Conservation (phyloP, 148 eudicot genomes). For the Cornus florida region DNA sequence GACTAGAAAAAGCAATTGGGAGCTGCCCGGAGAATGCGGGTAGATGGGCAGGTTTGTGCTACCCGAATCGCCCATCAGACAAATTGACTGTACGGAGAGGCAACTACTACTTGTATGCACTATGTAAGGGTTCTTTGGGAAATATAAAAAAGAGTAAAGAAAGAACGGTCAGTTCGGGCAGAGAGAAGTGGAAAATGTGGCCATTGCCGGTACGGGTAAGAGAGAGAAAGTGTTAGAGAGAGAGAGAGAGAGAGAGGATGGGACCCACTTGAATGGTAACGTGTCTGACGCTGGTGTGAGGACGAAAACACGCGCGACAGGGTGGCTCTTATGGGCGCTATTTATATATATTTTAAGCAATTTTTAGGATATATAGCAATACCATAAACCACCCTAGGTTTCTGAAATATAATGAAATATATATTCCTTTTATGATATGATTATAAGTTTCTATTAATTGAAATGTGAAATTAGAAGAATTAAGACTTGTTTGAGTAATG, state of each 20-base stretch:
- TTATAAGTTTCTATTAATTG: too few relatives aligned
- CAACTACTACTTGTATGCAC: not conserved
- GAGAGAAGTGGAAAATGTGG: not conserved
- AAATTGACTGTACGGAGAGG: not conserved
- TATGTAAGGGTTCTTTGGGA: slow-evolving; percentile 9
- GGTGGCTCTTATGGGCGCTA: not conserved
- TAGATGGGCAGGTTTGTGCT: slow-evolving; percentile 27
- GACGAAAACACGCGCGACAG: not conserved
- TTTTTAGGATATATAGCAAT: too few relatives aligned
- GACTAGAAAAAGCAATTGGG: slow-evolving; percentile 44
- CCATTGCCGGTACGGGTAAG: not conserved
- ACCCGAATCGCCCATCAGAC: slow-evolving; percentile 20
- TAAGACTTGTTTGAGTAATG: too few relatives aligned
- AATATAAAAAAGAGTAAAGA: not conserved
- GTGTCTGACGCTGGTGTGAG: not conserved
- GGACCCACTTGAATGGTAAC: not conserved
- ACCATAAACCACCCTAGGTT: too few relatives aligned
- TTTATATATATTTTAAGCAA: not conserved
- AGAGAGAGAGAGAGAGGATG: not conserved
- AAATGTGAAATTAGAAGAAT: too few relatives aligned
- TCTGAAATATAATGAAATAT: too few relatives aligned
- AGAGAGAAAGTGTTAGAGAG: not conserved
- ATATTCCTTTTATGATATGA: too few relatives aligned
- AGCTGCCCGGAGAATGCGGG: slow-evolving; percentile 49
- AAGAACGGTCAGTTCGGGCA: slow-evolving; percentile 15